A percentile compares a stretch with the other conserved stretches of the same genome.
These are phyloP conservation scores for Fragilaria radians DNA, from an alignment of 108 stramenopile species.

Conservation along the genomic window DNA sequence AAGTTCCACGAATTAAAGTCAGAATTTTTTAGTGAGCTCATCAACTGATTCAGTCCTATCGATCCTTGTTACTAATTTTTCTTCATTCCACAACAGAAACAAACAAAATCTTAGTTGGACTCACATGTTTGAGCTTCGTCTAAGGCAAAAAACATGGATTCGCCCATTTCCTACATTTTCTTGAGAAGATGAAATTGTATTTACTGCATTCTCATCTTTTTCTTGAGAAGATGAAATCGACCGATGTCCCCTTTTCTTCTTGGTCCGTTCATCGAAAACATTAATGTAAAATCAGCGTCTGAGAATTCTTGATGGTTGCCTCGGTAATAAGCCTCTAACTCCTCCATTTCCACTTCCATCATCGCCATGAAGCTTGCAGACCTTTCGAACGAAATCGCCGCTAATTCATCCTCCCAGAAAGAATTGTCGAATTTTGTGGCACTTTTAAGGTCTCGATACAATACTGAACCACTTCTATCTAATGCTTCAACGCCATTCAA, in stretches of 20 bases:
- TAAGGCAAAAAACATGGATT: constrained; percentile 2
- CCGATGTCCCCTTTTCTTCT: constrained; percentile 61
- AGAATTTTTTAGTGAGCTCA: not conserved
- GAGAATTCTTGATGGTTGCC: constrained; percentile 61
- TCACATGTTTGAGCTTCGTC: not conserved
- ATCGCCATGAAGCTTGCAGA: constrained; percentile 78
- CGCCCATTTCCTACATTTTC: not conserved
- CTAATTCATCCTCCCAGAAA: constrained; percentile 82
- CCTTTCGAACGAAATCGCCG: constrained; percentile 76
- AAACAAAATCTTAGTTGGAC: too few species aligned
- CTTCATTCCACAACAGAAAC: constrained; percentile 13
- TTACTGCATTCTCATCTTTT: constrained; percentile 1
- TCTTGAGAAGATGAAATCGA: constrained; percentile 56
- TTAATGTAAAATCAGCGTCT: constrained; percentile 70
- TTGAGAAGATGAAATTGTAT: not conserved
- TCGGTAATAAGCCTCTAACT: constrained; percentile 68
- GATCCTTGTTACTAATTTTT: constrained; percentile 14
- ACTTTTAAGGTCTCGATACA: constrained; percentile 82
- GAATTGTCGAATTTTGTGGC: constrained; percentile 81
- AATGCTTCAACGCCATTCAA: constrained; percentile 80
- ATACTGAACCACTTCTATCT: constrained; percentile 76
- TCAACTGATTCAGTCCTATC: constrained; percentile 30
- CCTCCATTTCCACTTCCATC: constrained; percentile 79
- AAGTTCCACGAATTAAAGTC: not conserved
- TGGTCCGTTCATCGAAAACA: constrained; percentile 79